Conservation (phyloP, 306 rosid species). For the Cucumis melo region DNA sequence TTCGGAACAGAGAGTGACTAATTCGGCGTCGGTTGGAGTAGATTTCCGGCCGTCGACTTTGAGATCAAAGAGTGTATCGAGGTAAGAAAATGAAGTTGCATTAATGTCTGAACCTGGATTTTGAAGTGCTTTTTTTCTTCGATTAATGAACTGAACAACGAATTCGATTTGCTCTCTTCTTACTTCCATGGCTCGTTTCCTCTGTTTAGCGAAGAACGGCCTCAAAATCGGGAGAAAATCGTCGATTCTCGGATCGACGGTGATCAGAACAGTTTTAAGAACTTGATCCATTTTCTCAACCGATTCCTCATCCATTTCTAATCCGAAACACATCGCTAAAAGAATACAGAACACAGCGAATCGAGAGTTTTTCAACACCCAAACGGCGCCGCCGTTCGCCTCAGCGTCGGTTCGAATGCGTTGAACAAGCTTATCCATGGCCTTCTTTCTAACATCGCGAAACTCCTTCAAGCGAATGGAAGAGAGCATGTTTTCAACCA, state of each 20-base stretch:
- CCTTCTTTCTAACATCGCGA: constrained; percentile 36
- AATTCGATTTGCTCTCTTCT: constrained; percentile 50
- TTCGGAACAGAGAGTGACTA: constrained; percentile 12
- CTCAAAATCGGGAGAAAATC: constrained; percentile 70
- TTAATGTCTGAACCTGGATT: constrained; percentile 53
- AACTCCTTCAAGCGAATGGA: constrained; percentile 59
- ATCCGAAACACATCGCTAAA: constrained; percentile 72
- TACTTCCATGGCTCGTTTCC: constrained; percentile 48
- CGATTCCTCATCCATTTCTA: constrained; percentile 66
- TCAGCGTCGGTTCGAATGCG: constrained; percentile 47
- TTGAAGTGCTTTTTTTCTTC: constrained; percentile 40
- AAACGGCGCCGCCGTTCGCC: constrained; percentile 37
- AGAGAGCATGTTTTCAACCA: constrained; percentile 96
- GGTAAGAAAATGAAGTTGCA: constrained; percentile 49
- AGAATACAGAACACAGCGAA: constrained; percentile 75
- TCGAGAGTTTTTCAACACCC: constrained; percentile 58
- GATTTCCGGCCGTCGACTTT: constrained; percentile 1
- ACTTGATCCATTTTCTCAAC: constrained; percentile 56
- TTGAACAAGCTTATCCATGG: constrained; percentile 52
- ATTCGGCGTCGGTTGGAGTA: neutral
- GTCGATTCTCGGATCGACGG: constrained; percentile 68
- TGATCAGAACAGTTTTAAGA: constrained; percentile 50
- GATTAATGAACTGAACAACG: constrained; percentile 43
- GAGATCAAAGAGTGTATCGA: constrained; percentile 11
- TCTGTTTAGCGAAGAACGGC: constrained; percentile 72